A percentile compares a stretch with the other conserved stretches of the same genome.
These are phyloP conservation scores for Colletotrichum sp. DNA, from an alignment of 2,329 filamentous ascomycete species.

Conservation along the genomic window DNA sequence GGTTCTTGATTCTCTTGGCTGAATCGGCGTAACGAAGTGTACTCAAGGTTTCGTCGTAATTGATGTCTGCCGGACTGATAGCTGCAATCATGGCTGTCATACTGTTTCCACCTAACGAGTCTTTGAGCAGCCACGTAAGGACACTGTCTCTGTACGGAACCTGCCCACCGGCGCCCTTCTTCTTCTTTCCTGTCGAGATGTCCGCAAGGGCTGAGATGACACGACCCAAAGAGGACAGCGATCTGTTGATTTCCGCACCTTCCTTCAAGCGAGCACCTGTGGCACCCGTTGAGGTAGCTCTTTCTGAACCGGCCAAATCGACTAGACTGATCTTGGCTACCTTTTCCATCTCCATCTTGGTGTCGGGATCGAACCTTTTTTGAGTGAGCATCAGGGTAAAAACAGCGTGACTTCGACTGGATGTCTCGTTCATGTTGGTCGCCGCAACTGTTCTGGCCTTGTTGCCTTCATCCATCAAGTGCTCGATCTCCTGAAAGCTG, in stretches of 20 bases:
- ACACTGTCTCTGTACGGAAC: slow-evolving; percentile 98
- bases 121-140: slow-evolving; percentile 94
- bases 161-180: slow-evolving; percentile 73
- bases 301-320: slow-evolving; percentile 95
- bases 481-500: slow-evolving; percentile 93
- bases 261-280: slow-evolving; percentile 95
- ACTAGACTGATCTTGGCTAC: slow-evolving; percentile 98
- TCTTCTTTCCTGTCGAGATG: slow-evolving; percentile 83
- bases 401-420: slow-evolving; percentile 95
- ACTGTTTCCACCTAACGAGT: slow-evolving; percentile 96
- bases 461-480: slow-evolving; percentile 99
- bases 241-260: slow-evolving; percentile 98
- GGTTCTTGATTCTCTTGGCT: slow-evolving; percentile 99
- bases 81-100: slow-evolving; percentile 99
- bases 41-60: slow-evolving; percentile 96
- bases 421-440: slow-evolving; percentile 99
- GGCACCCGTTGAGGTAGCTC: slow-evolving; percentile 95
- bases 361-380: slow-evolving; percentile 88
- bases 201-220: slow-evolving; percentile 97
- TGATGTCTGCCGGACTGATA: slow-evolving; percentile 97
- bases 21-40: slow-evolving; percentile 96
- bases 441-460: slow-evolving; percentile 97
- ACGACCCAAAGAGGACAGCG: slow-evolving; percentile 92
- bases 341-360: slow-evolving; percentile 97
- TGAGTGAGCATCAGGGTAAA: slow-evolving; percentile 97